Percentiles rank a stretch among this genome's conserved stretches.
These are phyloP conservation scores for Meira miltonrushii DNA, from an alignment of 1,284 basidiomycete species.

Conservation along the genomic window DNA sequence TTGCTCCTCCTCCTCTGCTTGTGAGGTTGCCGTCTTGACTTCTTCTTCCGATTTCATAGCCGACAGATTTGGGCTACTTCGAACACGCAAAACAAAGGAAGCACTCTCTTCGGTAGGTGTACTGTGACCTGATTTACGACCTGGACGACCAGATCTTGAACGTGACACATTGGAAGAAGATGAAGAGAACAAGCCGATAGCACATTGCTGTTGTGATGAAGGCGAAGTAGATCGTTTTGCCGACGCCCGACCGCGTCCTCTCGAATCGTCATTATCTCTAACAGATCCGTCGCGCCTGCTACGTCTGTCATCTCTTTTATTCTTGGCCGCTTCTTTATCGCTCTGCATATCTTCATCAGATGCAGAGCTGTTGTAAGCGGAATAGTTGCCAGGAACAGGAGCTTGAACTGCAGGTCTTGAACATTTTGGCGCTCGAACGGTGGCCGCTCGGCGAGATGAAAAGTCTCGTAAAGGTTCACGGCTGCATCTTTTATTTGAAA, in stretches of 20 bases:
- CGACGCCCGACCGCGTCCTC: background rate
- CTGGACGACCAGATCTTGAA: background rate
- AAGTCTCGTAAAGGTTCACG: too few species aligned
- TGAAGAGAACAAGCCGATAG: conserved; percentile 32
- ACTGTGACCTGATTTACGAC: background rate
- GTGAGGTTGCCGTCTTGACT: background rate
- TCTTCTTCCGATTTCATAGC: background rate
- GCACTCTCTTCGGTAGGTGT: background rate
- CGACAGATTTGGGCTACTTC: conserved; percentile 27
- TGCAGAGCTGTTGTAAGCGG: conserved; percentile 19
- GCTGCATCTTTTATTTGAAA: too few species aligned
- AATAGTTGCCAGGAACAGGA: conserved; percentile 29
- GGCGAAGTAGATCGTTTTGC: conserved; percentile 1
- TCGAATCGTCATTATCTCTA: background rate
- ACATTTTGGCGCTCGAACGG: background rate
- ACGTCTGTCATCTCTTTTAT: background rate
- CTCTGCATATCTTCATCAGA: conserved; percentile 9
- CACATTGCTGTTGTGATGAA: conserved; percentile 22
- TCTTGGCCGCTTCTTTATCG: background rate
- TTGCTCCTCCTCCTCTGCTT: too few species aligned
- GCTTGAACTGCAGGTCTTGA: conserved; percentile 38
- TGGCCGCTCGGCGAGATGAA: too few species aligned
- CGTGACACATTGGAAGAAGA: background rate
- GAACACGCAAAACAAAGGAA: conserved; percentile 23
- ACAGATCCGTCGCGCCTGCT: background rate